Conservation (phyloP, 192 early-diverging fungal species). For the Kappamyces sp. region DNA sequence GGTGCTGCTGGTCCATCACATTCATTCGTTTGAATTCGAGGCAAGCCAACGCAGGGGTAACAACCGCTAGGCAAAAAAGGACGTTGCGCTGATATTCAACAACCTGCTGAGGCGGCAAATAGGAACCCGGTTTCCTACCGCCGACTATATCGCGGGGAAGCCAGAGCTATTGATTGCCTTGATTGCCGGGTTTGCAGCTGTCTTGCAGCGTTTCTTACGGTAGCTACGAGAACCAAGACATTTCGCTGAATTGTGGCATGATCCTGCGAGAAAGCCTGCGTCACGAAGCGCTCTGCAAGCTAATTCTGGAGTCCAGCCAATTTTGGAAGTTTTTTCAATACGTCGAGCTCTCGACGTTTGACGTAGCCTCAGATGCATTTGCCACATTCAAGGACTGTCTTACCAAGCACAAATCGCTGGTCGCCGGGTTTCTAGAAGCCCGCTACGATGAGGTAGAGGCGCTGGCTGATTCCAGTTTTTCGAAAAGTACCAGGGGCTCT, state of each 20-base stretch:
- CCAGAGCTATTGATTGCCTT: constrained; percentile 79
- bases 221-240: constrained; percentile 92
- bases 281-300: constrained; percentile 84
- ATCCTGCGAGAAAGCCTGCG: constrained; percentile 95
- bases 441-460: constrained; percentile 76
- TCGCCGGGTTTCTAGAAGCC: constrained; percentile 78
- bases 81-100: constrained; percentile 96
- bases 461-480: constrained; percentile 59
- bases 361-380: constrained; percentile 97
- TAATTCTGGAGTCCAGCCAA: constrained; percentile 73
- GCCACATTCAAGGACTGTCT: constrained; percentile 87
- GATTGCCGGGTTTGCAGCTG: constrained; percentile 60
- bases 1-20: constrained; percentile 81
- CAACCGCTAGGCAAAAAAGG: constrained; percentile 75
- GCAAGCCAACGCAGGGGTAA: constrained; percentile 17
- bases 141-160: constrained; percentile 85
- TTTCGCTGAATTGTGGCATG: constrained; percentile 95
- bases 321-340: constrained; percentile 96
- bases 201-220: not conserved
- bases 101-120: constrained; percentile 92
- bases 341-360: constrained; percentile 95
- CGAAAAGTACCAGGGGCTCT: constrained; percentile 72
- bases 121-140: constrained; percentile 89
- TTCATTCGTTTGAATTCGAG: constrained; percentile 87
- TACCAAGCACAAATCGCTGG: constrained; percentile 89